Conservation (phyloP, 768 basidiomycete genomes). For the Xerocomus brunneocitrinus region DNA sequence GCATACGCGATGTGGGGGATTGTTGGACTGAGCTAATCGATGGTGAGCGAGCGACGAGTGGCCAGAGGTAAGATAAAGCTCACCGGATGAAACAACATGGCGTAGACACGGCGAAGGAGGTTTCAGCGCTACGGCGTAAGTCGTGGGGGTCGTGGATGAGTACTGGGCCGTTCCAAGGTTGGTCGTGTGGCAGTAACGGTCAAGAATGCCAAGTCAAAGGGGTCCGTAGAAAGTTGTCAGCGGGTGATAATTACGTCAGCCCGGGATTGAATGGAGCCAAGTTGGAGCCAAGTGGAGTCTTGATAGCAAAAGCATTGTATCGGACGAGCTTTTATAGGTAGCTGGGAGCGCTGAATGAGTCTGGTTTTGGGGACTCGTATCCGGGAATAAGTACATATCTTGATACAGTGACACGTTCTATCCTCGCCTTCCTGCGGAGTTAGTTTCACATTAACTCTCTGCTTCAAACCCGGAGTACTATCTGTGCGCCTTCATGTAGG, state of each 20-base stretch:
- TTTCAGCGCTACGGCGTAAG: background rate
- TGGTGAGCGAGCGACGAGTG: constrained; percentile 2
- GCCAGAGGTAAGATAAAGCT: constrained; percentile 14
- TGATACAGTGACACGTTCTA: constrained; percentile 3
- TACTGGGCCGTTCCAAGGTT: background rate
- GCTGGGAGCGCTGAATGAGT: background rate
- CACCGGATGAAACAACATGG: constrained; percentile 51
- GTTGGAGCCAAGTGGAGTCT: background rate
- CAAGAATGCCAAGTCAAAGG: background rate
- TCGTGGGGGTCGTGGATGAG: constrained; percentile 5
- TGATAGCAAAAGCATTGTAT: background rate
- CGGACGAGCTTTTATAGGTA: constrained; percentile 7
- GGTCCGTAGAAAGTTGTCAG: background rate
- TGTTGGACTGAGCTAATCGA: constrained; percentile 41
- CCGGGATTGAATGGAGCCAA: background rate
- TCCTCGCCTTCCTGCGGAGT: constrained; percentile 15
- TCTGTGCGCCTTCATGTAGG: too few relatives aligned
- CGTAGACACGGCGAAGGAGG: constrained; percentile 16
- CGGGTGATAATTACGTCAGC: constrained; percentile 19
- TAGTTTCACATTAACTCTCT: background rate
- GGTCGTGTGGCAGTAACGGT: constrained; percentile 2
- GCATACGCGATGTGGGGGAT: constrained; percentile 76
- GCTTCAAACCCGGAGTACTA: background rate
- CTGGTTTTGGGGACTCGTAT: background rate
- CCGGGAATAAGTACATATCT: background rate